Percentiles rank a stretch among this genome's conserved stretches.
Conservation (phyloP, 2,329 filamentous ascomycete genomes). For the Aspergillus aculeatus region DNA sequence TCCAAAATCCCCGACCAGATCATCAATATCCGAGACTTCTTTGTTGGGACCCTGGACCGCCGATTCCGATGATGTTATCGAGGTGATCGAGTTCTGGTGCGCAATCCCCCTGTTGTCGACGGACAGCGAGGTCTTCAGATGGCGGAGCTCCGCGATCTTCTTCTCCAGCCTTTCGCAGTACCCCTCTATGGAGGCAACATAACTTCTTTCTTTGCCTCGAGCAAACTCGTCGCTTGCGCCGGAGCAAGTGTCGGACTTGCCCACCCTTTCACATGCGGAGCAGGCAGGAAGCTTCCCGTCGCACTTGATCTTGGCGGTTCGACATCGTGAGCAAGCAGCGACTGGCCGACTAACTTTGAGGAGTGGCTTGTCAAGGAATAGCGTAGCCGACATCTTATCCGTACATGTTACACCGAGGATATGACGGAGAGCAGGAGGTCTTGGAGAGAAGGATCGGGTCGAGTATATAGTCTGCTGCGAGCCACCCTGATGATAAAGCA, state of each 20-base stretch:
- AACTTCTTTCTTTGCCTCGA: constrained; percentile 91
- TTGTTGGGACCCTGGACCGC: constrained; percentile 48
- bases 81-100: constrained; percentile 39
- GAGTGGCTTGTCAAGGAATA: constrained; percentile 41
- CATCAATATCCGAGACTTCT: constrained; percentile 85
- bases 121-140: constrained; percentile 30
- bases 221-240: constrained; percentile 96
- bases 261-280: constrained; percentile 90
- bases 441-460: neutral
- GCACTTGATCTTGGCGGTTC: constrained; percentile 94
- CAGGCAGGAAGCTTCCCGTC: constrained; percentile 95
- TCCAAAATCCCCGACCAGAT: constrained; percentile 89
- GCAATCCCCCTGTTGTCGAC: constrained; percentile 27
- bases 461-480: neutral
- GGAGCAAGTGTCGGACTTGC: constrained; percentile 81
- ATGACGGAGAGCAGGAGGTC: neutral
- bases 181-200: constrained; percentile 91
- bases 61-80: constrained; percentile 27
- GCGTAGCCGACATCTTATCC: constrained; percentile 32
- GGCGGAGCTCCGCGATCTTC: constrained; percentile 56
- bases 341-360: constrained; percentile 70
- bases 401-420: constrained; percentile 19
- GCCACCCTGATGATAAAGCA: neutral
- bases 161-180: constrained; percentile 85
- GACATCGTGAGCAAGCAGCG: constrained; percentile 77